Evolutionary conservation across 2,329 filamentous ascomycete genomes (phyloP).

Genomic region (Hypoxylon sp.): DNA sequence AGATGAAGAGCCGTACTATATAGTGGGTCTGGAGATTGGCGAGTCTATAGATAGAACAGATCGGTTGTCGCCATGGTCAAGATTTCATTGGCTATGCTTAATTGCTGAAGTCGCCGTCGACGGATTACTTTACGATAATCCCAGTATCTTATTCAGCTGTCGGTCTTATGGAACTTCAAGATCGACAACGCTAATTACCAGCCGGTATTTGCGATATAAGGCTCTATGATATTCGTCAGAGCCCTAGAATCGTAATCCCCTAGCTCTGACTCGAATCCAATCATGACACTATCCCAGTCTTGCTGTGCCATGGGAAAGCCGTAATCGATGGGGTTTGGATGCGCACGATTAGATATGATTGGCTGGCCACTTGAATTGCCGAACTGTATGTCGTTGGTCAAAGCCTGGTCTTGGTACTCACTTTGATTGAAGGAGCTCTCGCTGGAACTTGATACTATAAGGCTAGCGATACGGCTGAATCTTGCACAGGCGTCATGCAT

Average conservation of each 20-base stretch:
- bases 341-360: slow-evolving; percentile 1
- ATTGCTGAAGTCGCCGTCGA: background rate
- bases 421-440: slow-evolving; percentile 4
- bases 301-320: slow-evolving; percentile 48
- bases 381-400: background rate
- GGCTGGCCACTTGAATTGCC: background rate
- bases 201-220: slow-evolving; percentile 45
- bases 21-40: background rate
- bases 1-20: background rate
- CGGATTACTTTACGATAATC: background rate
- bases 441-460: slow-evolving; percentile 42
- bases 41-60: slow-evolving; percentile 3
- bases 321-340: slow-evolving; percentile 33
- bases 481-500: slow-evolving; percentile 47
- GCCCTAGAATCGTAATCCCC: slow-evolving; percentile 45
- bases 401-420: slow-evolving; percentile 20
- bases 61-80: background rate
- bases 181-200: slow-evolving; percentile 35
- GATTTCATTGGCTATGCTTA: background rate
- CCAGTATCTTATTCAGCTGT: background rate
- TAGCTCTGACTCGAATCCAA: slow-evolving; percentile 46
- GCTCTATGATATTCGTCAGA: slow-evolving; percentile 48
- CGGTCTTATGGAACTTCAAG: background rate
- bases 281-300: slow-evolving; percentile 50
- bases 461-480: slow-evolving; percentile 42